Conservation (phyloP, 495 filamentous ascomycete species). For the Tuber brumale region DNA sequence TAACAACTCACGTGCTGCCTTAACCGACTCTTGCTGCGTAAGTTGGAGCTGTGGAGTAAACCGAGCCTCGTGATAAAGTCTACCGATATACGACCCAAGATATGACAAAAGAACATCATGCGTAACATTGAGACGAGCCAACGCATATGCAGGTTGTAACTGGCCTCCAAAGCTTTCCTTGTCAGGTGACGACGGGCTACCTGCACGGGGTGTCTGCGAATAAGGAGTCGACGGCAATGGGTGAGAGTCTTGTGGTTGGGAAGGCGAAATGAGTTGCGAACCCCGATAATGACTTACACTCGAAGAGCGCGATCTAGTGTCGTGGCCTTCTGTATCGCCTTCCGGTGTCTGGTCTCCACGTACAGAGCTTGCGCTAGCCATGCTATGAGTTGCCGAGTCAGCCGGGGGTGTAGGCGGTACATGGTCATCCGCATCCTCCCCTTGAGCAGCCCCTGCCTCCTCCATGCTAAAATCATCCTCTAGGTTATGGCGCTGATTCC, state of each 20-base stretch:
- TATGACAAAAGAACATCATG: slow-evolving; percentile 85
- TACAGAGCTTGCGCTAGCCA: slow-evolving; percentile 13
- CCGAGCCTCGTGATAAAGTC: slow-evolving; percentile 80
- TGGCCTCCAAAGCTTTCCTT: slow-evolving; percentile 15
- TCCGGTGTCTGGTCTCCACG: slow-evolving; percentile 17
- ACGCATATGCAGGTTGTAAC: slow-evolving; percentile 34
- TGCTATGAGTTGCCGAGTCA: slow-evolving; percentile 46
- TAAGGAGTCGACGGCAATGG: slow-evolving; percentile 39
- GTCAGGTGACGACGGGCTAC: slow-evolving; percentile 25
- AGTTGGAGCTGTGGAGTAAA: slow-evolving; percentile 74
- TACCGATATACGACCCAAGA: slow-evolving; percentile 84
- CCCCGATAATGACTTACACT: slow-evolving; percentile 22
- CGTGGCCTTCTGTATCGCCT: slow-evolving; percentile 18
- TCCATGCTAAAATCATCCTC: slow-evolving; percentile 58
- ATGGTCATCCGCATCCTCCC: slow-evolving; percentile 40
- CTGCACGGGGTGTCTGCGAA: slow-evolving; percentile 34
- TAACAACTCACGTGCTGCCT: slow-evolving; percentile 70
- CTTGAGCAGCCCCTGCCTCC: slow-evolving; percentile 28
- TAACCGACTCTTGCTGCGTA: slow-evolving; percentile 69
- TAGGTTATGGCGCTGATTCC: slow-evolving; percentile 60
- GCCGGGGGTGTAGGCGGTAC: slow-evolving; percentile 68
- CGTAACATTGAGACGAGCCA: slow-evolving; percentile 57
- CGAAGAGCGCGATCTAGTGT: slow-evolving; percentile 22
- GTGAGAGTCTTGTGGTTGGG: slow-evolving; percentile 29
- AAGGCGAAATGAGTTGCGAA: slow-evolving; percentile 15